Base-by-base conservation (phyloP, 192 early-diverging fungal genomes). In the Hyaloraphidium curvatum region DNA sequence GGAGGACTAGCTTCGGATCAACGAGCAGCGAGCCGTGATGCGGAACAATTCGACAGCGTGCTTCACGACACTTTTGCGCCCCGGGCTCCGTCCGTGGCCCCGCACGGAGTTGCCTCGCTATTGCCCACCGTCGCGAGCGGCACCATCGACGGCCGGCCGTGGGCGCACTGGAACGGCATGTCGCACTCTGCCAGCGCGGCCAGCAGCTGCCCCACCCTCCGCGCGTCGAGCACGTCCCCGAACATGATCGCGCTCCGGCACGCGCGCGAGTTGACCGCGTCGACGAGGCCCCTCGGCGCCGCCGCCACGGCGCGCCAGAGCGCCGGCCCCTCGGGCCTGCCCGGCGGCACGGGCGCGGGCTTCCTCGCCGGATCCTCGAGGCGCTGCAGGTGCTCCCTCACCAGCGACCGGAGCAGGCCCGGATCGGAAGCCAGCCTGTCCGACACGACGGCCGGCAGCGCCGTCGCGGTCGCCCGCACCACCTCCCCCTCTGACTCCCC, bases 231-330 rank as follows among this genome's bases (percentile, higher is more conserved):
- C 25, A 22, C 25, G 25, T 48, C 43, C 9, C 43, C 43, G 19
- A 48, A 48, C 43, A 48, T 48, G 11, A 48, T 48, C 25, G 43
- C 43, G 25, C 43, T 25, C 19, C 43, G 43, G 25, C 43, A 48
- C 14, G 43, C 43, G 7, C 25, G 14, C 43, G 43, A 48, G 23
- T 48, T 48, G 17, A 48, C 25, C 19, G 25, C 14, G 23, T 48
- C 43, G 14, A 14, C 25, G 17, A 48, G 19, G 11, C 43, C 43
- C 5, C 7, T 14, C 9, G 43, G 43, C 5, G 7, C 14, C 23
- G 14, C 17, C 14, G 43, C 14, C 7, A 48, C 23, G 7, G 25
- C 9, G 14, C 14, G 4, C 43, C 43, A 48, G 7, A 48, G 5
- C 7, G 43, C 5, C 7, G 17, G 14, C 5, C 17, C 7, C 43